Evolutionary conservation across 2,329 filamentous ascomycete genomes (phyloP).

Genomic region (Parascedosporium putredinis): DNA sequence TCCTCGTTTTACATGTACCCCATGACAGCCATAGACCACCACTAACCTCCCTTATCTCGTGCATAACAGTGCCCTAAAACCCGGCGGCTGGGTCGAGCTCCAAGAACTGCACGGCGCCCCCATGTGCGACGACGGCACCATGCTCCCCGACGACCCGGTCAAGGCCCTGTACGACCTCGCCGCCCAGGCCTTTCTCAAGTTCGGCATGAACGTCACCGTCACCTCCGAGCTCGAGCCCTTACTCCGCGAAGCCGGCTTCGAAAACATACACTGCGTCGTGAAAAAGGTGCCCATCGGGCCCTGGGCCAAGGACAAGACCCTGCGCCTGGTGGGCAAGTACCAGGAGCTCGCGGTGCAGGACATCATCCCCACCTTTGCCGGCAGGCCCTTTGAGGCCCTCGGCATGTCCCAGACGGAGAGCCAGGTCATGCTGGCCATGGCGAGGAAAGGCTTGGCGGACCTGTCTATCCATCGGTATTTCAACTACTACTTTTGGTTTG

Average conservation of each 20-base stretch:
- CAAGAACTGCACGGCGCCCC: constrained; percentile 33
- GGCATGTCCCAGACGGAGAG: constrained; percentile 19
- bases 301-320: constrained; percentile 24
- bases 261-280: constrained; percentile 28
- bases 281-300: constrained; percentile 26
- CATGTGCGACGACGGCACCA: constrained; percentile 32
- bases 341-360: constrained; percentile 26
- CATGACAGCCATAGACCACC: too few relatives aligned
- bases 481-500: constrained; percentile 26
- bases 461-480: constrained; percentile 23
- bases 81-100: constrained; percentile 42
- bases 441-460: constrained; percentile 18
- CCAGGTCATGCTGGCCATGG: constrained; percentile 17
- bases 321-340: constrained; percentile 26
- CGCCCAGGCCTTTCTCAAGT: constrained; percentile 21
- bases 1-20: background rate
- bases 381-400: constrained; percentile 22
- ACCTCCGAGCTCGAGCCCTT: constrained; percentile 22
- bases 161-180: constrained; percentile 22
- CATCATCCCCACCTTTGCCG: constrained; percentile 25
- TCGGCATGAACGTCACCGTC: constrained; percentile 28
- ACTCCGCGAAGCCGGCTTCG: constrained; percentile 32
- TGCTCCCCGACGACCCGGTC: constrained; percentile 29
- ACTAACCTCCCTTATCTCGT: background rate
- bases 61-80: constrained; percentile 17